Base-by-base conservation (phyloP, 441 rosid species). In the Omphalea diandra region DNA sequence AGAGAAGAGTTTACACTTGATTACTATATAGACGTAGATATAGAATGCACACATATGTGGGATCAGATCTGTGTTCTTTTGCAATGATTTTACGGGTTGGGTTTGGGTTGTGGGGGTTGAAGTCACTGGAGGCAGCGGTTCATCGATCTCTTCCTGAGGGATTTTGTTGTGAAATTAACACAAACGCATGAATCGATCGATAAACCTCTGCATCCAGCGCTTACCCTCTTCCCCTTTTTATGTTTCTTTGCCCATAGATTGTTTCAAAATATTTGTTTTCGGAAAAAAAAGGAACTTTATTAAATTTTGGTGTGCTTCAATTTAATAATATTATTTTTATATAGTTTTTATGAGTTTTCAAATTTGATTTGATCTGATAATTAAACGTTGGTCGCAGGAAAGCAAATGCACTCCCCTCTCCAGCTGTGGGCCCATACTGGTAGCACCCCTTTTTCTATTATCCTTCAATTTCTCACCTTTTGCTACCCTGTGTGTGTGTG, bases 171-270 rank as follows among this genome's bases (percentile, higher is more conserved):
- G 49, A 53, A 60, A 52, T 27, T 14, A 32, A 14, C 46, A 43
- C 71, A 80, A 84, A 73, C 50, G 67, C 96, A 90, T 67, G 97
- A 93, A 88, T 87, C 84, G 98, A 84, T 93, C 95, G 98, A 93
- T 88, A 93, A 93, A 93, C 98, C 97, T 93, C 98, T 93, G 97
- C 98, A 93, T 93, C 98, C 98, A 93, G 94, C 81, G 91, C 83
- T 84, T 75, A 0, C 65, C 71, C 79, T 71, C 67, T n/a, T n/a
- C 53, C 54, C 67, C 38, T 22, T 53, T 44, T 29, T 36, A 4
- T 41, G 4, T 3, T 29, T 0, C 1, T 7, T 11, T n/a, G n/a
- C n/a, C n/a, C n/a, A n/a, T n/a, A n/a, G n/a, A n/a, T n/a, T n/a
- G n/a, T n/a, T n/a, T n/a, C n/a, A n/a, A n/a, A n/a, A n/a, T n/a